These are phyloP conservation scores for Flaveria trinervia DNA, from an alignment of 129 eudicot genomes.

Conservation along the genomic window DNA sequence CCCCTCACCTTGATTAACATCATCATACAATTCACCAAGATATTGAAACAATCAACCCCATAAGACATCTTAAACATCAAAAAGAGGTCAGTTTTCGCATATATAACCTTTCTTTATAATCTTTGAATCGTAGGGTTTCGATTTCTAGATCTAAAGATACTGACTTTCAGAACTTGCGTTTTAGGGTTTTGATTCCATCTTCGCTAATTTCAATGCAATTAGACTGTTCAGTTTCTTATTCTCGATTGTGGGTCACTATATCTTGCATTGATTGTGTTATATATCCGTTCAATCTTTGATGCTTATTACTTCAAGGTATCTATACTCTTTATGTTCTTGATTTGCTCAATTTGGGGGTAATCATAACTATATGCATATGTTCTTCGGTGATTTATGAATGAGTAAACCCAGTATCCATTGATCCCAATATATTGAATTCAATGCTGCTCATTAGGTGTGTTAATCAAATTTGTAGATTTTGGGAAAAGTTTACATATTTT, in stretches of 20 bases:
- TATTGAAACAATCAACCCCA: neutral
- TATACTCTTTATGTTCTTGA: no score
- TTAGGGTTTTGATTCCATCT: neutral
- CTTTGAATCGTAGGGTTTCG: constrained; percentile 4
- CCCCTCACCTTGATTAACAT: neutral
- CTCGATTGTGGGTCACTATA: neutral
- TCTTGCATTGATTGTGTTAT: neutral
- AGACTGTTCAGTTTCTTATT: neutral
- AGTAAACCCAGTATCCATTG: no score
- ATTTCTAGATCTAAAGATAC: constrained; percentile 1
- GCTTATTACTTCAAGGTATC: no score
- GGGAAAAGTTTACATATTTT: neutral
- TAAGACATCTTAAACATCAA: neutral
- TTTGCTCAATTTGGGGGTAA: no score
- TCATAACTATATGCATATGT: neutral
- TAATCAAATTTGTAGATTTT: neutral
- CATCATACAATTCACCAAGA: neutral
- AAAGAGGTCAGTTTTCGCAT: neutral
- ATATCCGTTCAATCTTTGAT: neutral
- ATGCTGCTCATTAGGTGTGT: neutral
- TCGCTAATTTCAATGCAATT: neutral
- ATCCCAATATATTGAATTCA: no score
- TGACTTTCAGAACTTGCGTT: neutral
- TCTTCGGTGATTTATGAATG: neutral
- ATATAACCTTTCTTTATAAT: neutral